phyloP scores from a whole-genome alignment of 139 green algal species.

The Coelastrella sp. region DNA sequence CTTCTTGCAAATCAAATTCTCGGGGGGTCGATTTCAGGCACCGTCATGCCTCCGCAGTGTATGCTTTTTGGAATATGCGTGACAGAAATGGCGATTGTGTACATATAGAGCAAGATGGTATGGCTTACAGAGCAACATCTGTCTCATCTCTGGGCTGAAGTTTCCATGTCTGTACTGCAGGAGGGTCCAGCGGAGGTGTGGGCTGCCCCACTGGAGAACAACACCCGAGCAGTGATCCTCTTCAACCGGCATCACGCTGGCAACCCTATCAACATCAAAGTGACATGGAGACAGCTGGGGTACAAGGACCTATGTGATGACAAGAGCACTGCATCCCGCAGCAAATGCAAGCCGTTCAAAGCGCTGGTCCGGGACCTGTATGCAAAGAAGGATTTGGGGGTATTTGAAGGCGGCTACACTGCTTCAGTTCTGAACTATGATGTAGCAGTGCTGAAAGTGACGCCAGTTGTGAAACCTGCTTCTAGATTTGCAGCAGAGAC shows the following conservation, averaged over 20 bases:
- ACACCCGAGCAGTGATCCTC: conserved; percentile 61
- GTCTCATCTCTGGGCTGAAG: neutral
- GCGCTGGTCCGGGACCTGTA: conserved; percentile 67
- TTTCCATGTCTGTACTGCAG: neutral
- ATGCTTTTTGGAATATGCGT: no score
- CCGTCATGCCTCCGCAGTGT: no score
- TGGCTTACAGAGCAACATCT: neutral
- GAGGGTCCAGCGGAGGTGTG: conserved; percentile 57
- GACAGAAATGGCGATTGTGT: no score
- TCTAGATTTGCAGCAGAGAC: neutral
- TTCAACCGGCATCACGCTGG: conserved; percentile 60
- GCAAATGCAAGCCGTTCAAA: conserved; percentile 24
- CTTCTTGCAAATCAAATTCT: no score
- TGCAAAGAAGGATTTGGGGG: conserved; percentile 56
- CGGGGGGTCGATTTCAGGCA: no score
- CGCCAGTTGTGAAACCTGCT: neutral
- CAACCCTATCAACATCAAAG: conserved; percentile 51
- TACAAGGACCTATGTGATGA: conserved; percentile 12
- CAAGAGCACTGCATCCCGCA: no score
- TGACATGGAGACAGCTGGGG: conserved; percentile 61
- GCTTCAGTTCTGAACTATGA: conserved; percentile 43
- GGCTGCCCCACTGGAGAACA: conserved; percentile 60
- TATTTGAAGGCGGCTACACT: conserved; percentile 39
- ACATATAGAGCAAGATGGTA: no score
- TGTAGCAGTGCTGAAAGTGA: conserved; percentile 21